A percentile compares a stretch with the other conserved stretches of the same genome.
These are phyloP conservation scores for Gastrolobium villosum DNA, from an alignment of 306 rosid genomes.

Conservation along the genomic window DNA sequence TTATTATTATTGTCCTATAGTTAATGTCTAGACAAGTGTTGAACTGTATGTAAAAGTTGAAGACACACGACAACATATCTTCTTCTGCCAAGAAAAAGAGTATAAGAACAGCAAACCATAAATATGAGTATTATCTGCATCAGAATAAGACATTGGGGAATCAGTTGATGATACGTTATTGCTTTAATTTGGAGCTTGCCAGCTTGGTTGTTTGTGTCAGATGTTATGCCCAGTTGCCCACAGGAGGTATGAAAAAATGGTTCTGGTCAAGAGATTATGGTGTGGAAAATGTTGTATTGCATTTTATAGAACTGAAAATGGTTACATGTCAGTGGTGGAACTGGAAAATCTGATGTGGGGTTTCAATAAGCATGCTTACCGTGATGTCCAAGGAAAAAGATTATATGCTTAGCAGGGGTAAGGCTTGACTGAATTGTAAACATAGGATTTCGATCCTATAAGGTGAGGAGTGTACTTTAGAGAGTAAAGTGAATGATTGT, in stretches of 20 bases:
- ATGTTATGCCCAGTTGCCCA: not conserved
- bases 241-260: not conserved
- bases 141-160: not conserved
- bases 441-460: too few species aligned
- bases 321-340: too few species aligned
- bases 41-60: not conserved
- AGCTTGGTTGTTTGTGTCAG: not conserved
- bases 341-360: too few species aligned
- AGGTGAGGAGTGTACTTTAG: too few species aligned
- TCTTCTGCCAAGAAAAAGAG: not conserved
- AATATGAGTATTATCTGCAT: not conserved
- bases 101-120: not conserved
- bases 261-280: not conserved
- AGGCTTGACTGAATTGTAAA: too few species aligned
- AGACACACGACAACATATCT: not conserved
- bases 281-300: not conserved
- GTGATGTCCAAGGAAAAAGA: too few species aligned
- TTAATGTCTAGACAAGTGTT: slow-evolving; percentile 17
- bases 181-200: not conserved
- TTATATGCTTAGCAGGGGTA: too few species aligned
- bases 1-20: slow-evolving; percentile 3
- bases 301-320: not conserved
- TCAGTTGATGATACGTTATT: not conserved
- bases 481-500: too few species aligned
- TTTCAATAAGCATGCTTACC: too few species aligned